Evolutionary conservation across 1,284 basidiomycete species (phyloP).

Genomic region (Ceratobasidium sp.): DNA sequence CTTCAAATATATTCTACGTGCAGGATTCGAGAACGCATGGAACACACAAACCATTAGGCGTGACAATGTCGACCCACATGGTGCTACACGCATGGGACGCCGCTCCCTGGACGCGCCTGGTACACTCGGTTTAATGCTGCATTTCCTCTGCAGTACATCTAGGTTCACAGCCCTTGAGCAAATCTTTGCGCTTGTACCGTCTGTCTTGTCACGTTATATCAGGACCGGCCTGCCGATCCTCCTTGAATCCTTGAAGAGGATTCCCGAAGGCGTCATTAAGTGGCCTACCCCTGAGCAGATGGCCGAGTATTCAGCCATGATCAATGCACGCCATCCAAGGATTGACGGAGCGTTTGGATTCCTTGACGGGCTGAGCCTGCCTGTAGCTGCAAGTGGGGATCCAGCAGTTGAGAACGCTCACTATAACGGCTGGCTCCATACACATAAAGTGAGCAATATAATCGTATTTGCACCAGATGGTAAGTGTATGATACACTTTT

Average conservation of each 20-base stretch:
- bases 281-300: constrained; percentile 59
- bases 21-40: constrained; percentile 60
- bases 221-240: constrained; percentile 57
- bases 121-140: constrained; percentile 63
- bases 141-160: constrained; percentile 63
- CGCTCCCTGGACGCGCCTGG: constrained; percentile 64
- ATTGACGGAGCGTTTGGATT: constrained; percentile 61
- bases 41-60: constrained; percentile 57
- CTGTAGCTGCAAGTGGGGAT: constrained; percentile 54
- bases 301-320: constrained; percentile 54
- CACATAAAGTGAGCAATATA: constrained; percentile 59
- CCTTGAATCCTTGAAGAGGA: constrained; percentile 54
- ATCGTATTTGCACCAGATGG: constrained; percentile 56
- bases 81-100: constrained; percentile 54
- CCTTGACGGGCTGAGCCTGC: constrained; percentile 55
- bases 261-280: constrained; percentile 58
- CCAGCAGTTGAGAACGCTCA: constrained; percentile 64
- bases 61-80: constrained; percentile 53
- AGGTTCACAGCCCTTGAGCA: constrained; percentile 58
- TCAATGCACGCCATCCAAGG: constrained; percentile 57
- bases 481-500: constrained; percentile 51
- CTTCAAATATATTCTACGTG: constrained; percentile 58
- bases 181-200: constrained; percentile 58
- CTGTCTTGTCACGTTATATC: constrained; percentile 57
- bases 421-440: constrained; percentile 59